These are phyloP conservation scores for Setaria italica DNA, from an alignment of 202 grass and related monocot species.

Conservation along the genomic window DNA sequence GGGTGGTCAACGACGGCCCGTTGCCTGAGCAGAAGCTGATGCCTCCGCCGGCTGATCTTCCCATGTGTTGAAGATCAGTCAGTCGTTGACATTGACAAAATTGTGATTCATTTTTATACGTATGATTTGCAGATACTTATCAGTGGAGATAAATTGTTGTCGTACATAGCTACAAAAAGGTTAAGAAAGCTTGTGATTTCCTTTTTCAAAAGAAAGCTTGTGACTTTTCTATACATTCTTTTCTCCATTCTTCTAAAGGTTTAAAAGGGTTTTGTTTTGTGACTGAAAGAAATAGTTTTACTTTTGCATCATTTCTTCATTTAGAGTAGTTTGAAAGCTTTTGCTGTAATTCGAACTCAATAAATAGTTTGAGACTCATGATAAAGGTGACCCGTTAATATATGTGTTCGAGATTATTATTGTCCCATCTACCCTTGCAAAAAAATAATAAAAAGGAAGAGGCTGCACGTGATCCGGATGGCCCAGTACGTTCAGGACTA, in stretches of 20 bases:
- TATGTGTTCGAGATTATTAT: too few species aligned
- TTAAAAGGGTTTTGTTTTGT: slow-evolving; percentile 16
- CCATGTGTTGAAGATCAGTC: slow-evolving; percentile 52
- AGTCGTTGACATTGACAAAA: not conserved
- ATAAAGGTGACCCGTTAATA: too few species aligned
- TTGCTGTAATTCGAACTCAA: not conserved
- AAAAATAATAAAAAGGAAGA: too few species aligned
- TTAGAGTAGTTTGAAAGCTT: slow-evolving; percentile 3
- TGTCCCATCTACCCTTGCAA: too few species aligned
- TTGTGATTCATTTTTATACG: slow-evolving; percentile 21
- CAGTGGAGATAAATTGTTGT: not conserved
- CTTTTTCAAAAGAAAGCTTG: not conserved
- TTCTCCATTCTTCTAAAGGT: slow-evolving; percentile 1
- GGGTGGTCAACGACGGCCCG: slow-evolving; percentile 74
- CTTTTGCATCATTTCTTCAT: not conserved
- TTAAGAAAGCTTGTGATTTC: slow-evolving; percentile 5
- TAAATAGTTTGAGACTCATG: too few species aligned
- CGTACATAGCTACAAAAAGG: slow-evolving; percentile 1
- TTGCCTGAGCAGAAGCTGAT: slow-evolving; percentile 80
- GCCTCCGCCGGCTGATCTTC: slow-evolving; percentile 77
- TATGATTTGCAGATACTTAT: not conserved
- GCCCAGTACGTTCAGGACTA: too few species aligned
- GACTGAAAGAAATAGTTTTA: not conserved
- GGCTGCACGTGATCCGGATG: too few species aligned
- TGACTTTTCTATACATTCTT: not conserved